Conservation (phyloP, 768 basidiomycete genomes). For the Leccinum barrowsii region DNA sequence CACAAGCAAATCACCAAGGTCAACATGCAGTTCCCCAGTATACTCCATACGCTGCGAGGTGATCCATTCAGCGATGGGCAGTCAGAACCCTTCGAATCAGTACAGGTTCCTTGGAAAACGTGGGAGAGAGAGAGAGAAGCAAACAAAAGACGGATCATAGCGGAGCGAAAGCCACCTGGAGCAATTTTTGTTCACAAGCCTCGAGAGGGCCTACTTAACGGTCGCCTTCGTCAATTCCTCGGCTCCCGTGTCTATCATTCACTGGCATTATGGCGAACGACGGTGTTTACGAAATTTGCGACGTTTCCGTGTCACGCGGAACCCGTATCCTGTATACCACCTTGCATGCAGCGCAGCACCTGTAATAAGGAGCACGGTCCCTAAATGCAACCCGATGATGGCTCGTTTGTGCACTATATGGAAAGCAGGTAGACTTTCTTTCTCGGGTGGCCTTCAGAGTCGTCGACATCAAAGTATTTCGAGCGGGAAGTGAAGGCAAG, state of each 20-base stretch:
- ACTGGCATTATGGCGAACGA: not conserved
- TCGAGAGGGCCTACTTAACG: not conserved
- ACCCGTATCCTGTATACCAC: not conserved
- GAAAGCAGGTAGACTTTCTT: not conserved
- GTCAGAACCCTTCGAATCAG: not conserved
- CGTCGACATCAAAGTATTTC: not conserved
- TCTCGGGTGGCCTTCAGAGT: not conserved
- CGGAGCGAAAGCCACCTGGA: not conserved
- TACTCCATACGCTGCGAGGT: not conserved
- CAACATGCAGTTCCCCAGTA: not conserved
- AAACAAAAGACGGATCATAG: not conserved
- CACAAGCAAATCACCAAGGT: not conserved
- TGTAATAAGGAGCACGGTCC: not conserved
- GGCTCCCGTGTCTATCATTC: not conserved
- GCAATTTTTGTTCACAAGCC: not conserved
- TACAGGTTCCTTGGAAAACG: not conserved
- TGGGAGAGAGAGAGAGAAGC: not conserved
- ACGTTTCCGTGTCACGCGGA: not conserved
- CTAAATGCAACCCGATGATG: not conserved
- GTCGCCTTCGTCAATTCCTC: not conserved
- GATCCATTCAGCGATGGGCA: not conserved
- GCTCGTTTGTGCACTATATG: not conserved
- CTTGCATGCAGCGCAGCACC: not conserved
- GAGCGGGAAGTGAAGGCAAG: not conserved
- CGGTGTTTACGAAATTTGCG: not conserved